Conservation (phyloP, 805 yeast species). For the Priceomyces medius region DNA sequence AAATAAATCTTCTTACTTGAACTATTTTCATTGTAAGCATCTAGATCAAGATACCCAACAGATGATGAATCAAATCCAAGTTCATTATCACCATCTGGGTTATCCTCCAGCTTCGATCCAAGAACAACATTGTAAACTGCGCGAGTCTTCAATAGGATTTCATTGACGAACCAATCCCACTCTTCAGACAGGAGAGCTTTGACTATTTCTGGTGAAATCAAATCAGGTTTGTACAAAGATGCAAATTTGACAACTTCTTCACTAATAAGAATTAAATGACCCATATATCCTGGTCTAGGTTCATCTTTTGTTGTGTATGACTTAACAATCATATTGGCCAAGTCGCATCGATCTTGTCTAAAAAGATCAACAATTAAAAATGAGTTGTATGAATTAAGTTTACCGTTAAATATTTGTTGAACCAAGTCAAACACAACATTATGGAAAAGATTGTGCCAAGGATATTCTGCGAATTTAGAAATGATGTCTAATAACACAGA, state of each 20-base stretch:
- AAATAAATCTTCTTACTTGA: conserved; percentile 26
- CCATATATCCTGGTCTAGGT: conserved; percentile 89
- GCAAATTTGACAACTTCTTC: conserved; percentile 93
- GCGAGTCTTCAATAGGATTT: conserved; percentile 49
- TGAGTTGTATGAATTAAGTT: conserved; percentile 79
- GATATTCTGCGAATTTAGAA: conserved; percentile 74
- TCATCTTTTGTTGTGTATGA: conserved; percentile 31
- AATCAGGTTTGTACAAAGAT: conserved; percentile 57
- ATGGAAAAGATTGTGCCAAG: conserved; percentile 97
- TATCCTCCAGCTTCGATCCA: conserved; percentile 42
- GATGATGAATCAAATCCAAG: conserved; percentile 33
- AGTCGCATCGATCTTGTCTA: conserved; percentile 18
- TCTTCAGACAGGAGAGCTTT: conserved; percentile 46
- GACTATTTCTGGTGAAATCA: conserved; percentile 53
- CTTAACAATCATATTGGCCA: conserved; percentile 27
- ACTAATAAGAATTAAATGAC: conserved; percentile 90
- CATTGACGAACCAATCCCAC: conserved; percentile 54
- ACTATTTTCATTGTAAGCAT: conserved; percentile 31
- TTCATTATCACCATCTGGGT: conserved; percentile 32
- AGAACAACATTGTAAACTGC: conserved; percentile 57
- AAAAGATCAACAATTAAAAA: conserved; percentile 37
- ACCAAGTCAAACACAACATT: conserved; percentile 95
- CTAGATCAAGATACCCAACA: conserved; percentile 39
- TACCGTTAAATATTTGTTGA: conserved; percentile 93
- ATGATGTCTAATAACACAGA: conserved; percentile 67